A percentile compares a stretch with the other conserved stretches of the same genome.
phyloP scores from a whole-genome alignment of 345 rosid genomes.

The Ailanthus altissimus region DNA sequence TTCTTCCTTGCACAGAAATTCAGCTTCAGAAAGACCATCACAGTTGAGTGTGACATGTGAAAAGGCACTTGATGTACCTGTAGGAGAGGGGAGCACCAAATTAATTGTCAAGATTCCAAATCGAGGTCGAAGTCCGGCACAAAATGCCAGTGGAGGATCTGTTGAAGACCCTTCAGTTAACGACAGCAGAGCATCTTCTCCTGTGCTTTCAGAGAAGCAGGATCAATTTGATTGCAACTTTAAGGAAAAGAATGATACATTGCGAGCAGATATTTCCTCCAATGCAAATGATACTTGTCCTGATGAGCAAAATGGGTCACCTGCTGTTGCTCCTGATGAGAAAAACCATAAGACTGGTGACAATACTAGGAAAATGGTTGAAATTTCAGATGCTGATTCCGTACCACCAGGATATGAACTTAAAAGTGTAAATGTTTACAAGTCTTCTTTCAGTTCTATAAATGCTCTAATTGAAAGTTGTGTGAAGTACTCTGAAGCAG shows the following conservation, averaged over 20 bases:
- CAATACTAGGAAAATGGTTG: conserved; percentile 44
- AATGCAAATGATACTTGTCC: conserved; percentile 50
- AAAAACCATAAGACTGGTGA: conserved; percentile 43
- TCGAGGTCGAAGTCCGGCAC: conserved; percentile 73
- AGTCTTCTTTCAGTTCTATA: conserved; percentile 67
- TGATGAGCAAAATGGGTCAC: conserved; percentile 56
- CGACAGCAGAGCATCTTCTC: conserved; percentile 66
- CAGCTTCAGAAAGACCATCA: conserved; percentile 55
- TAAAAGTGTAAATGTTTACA: conserved; percentile 49
- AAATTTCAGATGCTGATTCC: conserved; percentile 40
- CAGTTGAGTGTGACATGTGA: conserved; percentile 52
- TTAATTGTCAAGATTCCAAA: conserved; percentile 75
- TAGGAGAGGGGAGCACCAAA: conserved; percentile 57
- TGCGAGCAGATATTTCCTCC: conserved; percentile 36
- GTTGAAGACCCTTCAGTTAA: conserved; percentile 55
- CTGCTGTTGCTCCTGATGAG: conserved; percentile 43
- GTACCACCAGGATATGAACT: conserved; percentile 47
- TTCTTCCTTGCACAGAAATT: conserved; percentile 50
- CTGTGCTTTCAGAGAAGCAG: conserved; percentile 55
- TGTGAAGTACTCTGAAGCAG: conserved; percentile 65
- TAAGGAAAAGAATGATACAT: conserved; percentile 51
- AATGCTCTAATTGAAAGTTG: conserved; percentile 92
- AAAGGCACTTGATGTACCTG: conserved; percentile 51
- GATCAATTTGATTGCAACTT: conserved; percentile 44
- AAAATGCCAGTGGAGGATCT: conserved; percentile 65